These are phyloP conservation scores for Arthroderma sp. DNA, from an alignment of 2,329 filamentous ascomycete species.

Conservation along the genomic window DNA sequence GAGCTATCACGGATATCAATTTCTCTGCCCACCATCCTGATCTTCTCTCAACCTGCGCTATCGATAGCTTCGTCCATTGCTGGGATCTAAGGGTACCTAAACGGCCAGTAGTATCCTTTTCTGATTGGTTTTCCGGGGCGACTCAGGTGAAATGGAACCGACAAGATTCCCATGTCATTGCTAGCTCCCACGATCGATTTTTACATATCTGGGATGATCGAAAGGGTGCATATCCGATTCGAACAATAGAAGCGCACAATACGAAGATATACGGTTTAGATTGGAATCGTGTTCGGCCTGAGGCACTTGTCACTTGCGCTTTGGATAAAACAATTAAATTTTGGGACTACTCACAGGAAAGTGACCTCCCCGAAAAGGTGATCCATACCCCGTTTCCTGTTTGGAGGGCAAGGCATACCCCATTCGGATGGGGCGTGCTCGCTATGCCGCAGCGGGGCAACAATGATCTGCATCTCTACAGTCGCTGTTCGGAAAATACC, in stretches of 20 bases:
- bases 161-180: slow-evolving; percentile 71
- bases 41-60: slow-evolving; percentile 74
- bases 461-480: slow-evolving; percentile 73
- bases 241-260: slow-evolving; percentile 72
- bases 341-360: slow-evolving; percentile 63
- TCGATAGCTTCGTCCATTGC: slow-evolving; percentile 84
- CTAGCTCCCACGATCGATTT: slow-evolving; percentile 79
- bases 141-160: slow-evolving; percentile 94
- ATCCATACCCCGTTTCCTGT: slow-evolving; percentile 76
- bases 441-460: slow-evolving; percentile 89
- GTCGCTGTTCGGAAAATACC: slow-evolving; percentile 38
- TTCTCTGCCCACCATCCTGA: slow-evolving; percentile 90
- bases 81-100: slow-evolving; percentile 73
- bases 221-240: slow-evolving; percentile 62
- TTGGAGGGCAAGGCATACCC: slow-evolving; percentile 82
- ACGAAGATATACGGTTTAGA: slow-evolving; percentile 94
- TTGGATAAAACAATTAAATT: slow-evolving; percentile 87
- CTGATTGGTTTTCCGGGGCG: slow-evolving; percentile 85
- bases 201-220: slow-evolving; percentile 84
- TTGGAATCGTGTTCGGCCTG: slow-evolving; percentile 69
- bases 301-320: slow-evolving; percentile 72
- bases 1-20: slow-evolving; percentile 92
- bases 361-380: slow-evolving; percentile 56
- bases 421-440: slow-evolving; percentile 72
- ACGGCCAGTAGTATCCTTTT: slow-evolving; percentile 66